A percentile compares a stretch with the other conserved stretches of the same genome.
Conservation (phyloP, 139 green algal species). For the Penium margaritaceum region DNA sequence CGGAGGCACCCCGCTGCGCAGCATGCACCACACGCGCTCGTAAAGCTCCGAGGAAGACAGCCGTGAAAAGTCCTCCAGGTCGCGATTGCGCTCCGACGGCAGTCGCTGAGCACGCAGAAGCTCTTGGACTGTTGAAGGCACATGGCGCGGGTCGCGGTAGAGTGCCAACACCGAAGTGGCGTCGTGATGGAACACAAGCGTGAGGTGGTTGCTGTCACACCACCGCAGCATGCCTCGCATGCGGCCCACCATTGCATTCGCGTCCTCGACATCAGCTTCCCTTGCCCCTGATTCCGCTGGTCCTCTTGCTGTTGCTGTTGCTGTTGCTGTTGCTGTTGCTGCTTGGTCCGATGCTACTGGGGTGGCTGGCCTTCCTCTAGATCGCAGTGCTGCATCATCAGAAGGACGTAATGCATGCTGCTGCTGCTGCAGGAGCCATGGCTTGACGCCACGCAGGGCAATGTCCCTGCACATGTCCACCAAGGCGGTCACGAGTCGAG, state of each 20-base stretch:
- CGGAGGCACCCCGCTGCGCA: background rate
- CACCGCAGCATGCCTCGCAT: slow-evolving; percentile 25
- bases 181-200: slow-evolving; percentile 41
- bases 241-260: background rate
- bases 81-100: background rate
- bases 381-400: too few relatives aligned
- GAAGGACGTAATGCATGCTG: too few relatives aligned
- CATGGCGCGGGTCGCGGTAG: slow-evolving; percentile 22
- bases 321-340: too few relatives aligned
- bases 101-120: slow-evolving; percentile 1
- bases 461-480: too few relatives aligned
- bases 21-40: background rate
- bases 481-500: too few relatives aligned
- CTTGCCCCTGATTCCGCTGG: too few relatives aligned
- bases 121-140: slow-evolving; percentile 9
- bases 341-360: too few relatives aligned
- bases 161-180: slow-evolving; percentile 18
- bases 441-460: too few relatives aligned
- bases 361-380: too few relatives aligned
- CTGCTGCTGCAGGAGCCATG: too few relatives aligned
- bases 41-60: background rate
- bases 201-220: slow-evolving; percentile 40
- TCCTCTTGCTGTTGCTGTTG: too few relatives aligned
- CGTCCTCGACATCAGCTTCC: too few relatives aligned
- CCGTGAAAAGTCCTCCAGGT: background rate